Evolutionary conservation across 768 basidiomycete genomes (phyloP), one percentile per base, ranked within the genome.

Genomic region (Lactarius psammicola): DNA sequence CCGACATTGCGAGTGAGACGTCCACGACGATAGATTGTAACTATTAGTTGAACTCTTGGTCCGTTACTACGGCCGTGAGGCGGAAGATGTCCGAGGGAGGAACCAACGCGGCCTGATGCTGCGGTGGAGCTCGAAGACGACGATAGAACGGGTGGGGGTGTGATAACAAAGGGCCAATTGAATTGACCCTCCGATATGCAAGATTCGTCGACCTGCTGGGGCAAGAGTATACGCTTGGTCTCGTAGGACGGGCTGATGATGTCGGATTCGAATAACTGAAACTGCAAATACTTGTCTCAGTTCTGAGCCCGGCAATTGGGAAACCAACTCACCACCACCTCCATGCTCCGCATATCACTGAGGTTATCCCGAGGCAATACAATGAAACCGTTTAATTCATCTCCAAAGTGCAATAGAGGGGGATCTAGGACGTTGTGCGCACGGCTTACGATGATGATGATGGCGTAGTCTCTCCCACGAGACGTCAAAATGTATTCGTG

Each of bases 241-340:
- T 64, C 62, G 28, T n/a, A 34, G 6, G 26, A 57, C 4, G 62
- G 63, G 4, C 1, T 20, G 11, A 33, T 26, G 18, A 13, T 30
- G 53, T 63, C 49, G 15, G 42, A 62, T 18, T 68, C 57, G 18
- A 64, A 56, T 42, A 64, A 36, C 42, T 62, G 56, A 7, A 58
- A 23, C 62, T 60, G n/a, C 28, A 44, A 34, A 46, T 23, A 55
- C 26, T 49, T 20, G 31, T 38, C 3, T 66, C 33, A 68, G 34
- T 38, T 18, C 1, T 1, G 11, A 7, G 40, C 20, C 31, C 3
- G 28, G 18, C 9, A 34, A 26, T 15, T 4, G 4, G 17, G 28
- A 23, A n/a, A 33, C n/a, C 2, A 13, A 61, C 68, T 59, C 36
- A 69, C 68, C 17, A 59, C 60, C 33, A 68, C 59, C 8, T 69